Evolutionary conservation across 129 eudicot species (phyloP).

Genomic region (Flaveria ramosissima): DNA sequence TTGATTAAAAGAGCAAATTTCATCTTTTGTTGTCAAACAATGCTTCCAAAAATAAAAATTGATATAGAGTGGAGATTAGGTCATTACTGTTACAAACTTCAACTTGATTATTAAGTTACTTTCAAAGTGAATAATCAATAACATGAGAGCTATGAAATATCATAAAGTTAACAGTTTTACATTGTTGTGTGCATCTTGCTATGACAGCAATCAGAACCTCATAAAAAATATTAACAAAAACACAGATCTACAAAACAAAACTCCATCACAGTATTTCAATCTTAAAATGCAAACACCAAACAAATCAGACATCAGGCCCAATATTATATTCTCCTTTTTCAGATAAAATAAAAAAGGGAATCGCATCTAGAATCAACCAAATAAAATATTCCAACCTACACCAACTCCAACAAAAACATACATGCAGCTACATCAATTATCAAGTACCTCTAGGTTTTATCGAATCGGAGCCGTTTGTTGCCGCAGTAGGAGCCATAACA

Average conservation of each 20-base stretch:
- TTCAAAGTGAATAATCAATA: not conserved
- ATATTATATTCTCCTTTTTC: constrained; percentile 24
- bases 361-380: constrained; percentile 20
- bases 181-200: not conserved
- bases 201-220: not conserved
- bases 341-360: constrained; percentile 27
- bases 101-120: constrained; percentile 15
- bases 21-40: constrained; percentile 12
- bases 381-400: constrained; percentile 27
- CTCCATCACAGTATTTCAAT: not conserved
- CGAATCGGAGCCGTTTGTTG: constrained; percentile 44
- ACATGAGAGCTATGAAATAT: too few relatives aligned
- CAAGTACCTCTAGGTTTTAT: constrained; percentile 46
- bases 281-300: constrained; percentile 12
- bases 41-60: not conserved
- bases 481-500: constrained; percentile 42
- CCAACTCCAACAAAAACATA: constrained; percentile 24
- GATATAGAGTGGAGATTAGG: not conserved
- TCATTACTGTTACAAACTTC: not conserved
- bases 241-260: constrained; percentile 28
- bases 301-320: constrained; percentile 12
- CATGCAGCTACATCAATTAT: constrained; percentile 30
- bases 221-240: not conserved
- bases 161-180: too few relatives aligned
- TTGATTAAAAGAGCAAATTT: not conserved